These are phyloP conservation scores for Microascus cirrosus DNA, from an alignment of 2,329 filamentous ascomycete species.

Conservation along the genomic window DNA sequence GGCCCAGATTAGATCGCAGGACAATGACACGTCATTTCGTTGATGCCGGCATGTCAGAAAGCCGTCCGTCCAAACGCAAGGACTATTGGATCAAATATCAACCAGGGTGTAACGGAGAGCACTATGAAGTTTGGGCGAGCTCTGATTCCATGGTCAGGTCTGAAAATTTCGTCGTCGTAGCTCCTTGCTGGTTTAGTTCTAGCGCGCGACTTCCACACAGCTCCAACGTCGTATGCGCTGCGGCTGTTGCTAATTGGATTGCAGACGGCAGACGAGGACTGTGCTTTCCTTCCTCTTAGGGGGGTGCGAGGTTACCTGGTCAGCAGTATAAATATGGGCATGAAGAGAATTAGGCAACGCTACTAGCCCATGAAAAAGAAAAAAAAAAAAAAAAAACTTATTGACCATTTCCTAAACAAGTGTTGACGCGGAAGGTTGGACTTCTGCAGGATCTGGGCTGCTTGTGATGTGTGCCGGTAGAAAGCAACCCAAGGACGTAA, in stretches of 20 bases:
- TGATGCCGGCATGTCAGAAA: not conserved
- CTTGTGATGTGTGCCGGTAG: too few species aligned
- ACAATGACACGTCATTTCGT: not conserved
- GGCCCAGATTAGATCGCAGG: not conserved
- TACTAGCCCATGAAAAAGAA: not conserved
- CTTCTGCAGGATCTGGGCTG: too few species aligned
- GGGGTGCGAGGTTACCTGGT: not conserved
- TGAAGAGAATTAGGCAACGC: not conserved
- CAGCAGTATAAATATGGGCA: not conserved
- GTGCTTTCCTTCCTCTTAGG: not conserved
- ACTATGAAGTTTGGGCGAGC: not conserved
- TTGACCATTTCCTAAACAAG: too few species aligned
- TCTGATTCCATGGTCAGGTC: slow-evolving; percentile 1
- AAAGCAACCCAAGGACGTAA: too few species aligned
- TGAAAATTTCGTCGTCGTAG: not conserved
- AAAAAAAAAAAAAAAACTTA: not conserved
- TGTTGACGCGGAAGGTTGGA: too few species aligned
- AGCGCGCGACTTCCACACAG: not conserved
- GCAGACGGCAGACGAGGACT: not conserved
- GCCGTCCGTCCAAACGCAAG: not conserved
- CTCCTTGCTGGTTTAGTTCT: not conserved
- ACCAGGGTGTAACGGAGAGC: not conserved
- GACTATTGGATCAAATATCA: not conserved
- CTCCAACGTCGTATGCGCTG: not conserved
- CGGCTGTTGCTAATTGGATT: not conserved